A percentile compares a stretch with the other conserved stretches of the same genome.
phyloP scores from a whole-genome alignment of 106 monocot species.

The Allium cepa region DNA sequence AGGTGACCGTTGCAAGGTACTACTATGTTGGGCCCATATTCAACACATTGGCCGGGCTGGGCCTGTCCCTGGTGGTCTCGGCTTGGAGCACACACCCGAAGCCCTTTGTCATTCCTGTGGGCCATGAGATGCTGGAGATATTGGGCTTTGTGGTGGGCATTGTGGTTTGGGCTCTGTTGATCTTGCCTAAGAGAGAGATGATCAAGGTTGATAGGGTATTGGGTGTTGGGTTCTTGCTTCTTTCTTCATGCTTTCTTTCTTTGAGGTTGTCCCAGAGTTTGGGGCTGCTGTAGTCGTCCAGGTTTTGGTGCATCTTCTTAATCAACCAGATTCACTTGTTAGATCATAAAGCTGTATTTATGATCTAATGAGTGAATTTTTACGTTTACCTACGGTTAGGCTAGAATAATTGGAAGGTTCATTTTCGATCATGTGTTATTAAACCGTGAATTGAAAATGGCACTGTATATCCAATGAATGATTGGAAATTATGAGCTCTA shows the following conservation, averaged over 20 bases:
- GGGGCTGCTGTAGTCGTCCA: not conserved
- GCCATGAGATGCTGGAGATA: slow-evolving; percentile 2
- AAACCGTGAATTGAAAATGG: too few relatives aligned
- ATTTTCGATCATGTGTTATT: too few relatives aligned
- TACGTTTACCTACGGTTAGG: too few relatives aligned
- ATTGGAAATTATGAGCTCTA: too few relatives aligned
- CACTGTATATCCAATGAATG: too few relatives aligned
- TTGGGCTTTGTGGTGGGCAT: slow-evolving; percentile 9
- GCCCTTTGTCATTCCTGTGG: slow-evolving; percentile 9
- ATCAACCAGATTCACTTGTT: too few relatives aligned
- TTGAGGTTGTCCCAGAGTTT: slow-evolving; percentile 10
- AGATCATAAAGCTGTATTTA: too few relatives aligned
- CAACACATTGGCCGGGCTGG: slow-evolving; percentile 13
- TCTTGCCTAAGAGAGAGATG: slow-evolving; percentile 6
- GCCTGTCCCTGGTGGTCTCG: slow-evolving; percentile 11
- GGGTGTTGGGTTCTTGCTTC: slow-evolving; percentile 7
- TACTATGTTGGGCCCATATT: slow-evolving; percentile 19
- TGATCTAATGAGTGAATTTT: too few relatives aligned
- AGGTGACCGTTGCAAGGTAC: not conserved
- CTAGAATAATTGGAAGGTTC: too few relatives aligned
- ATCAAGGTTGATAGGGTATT: slow-evolving; percentile 6
- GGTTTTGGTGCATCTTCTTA: too few relatives aligned
- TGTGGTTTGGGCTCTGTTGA: slow-evolving; percentile 10
- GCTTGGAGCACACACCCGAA: slow-evolving; percentile 6
- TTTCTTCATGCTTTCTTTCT: slow-evolving; percentile 9